These are phyloP conservation scores for Yarrowia hollandica DNA, from an alignment of 805 yeast genomes.

Conservation along the genomic window DNA sequence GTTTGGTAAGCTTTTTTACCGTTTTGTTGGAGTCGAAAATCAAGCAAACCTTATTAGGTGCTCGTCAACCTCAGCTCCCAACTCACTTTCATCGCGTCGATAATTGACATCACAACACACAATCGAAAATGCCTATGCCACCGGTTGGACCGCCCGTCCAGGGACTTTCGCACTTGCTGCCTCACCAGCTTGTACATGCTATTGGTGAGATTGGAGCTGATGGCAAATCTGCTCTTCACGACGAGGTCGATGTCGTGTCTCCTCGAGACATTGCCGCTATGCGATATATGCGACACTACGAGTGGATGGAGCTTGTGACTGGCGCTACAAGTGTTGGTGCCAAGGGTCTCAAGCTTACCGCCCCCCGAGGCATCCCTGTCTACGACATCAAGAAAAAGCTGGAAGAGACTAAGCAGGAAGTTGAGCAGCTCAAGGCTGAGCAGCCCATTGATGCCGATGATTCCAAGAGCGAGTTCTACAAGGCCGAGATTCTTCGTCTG, in stretches of 20 bases:
- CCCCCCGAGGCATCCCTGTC: constrained; percentile 32
- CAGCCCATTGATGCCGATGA: constrained; percentile 32
- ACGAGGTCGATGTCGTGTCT: constrained; percentile 46
- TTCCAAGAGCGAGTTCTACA: constrained; percentile 34
- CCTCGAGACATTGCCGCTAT: constrained; percentile 47
- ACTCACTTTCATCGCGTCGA: constrained; percentile 21
- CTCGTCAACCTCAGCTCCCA: not conserved
- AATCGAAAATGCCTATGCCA: constrained; percentile 5
- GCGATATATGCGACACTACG: constrained; percentile 47
- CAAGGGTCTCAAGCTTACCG: constrained; percentile 19
- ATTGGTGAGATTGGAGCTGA: constrained; percentile 37
- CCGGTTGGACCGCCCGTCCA: constrained; percentile 31
- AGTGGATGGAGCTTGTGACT: constrained; percentile 47
- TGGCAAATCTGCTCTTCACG: constrained; percentile 36
- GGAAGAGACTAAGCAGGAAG: constrained; percentile 35
- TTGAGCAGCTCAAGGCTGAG: constrained; percentile 36
- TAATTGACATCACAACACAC: constrained; percentile 16
- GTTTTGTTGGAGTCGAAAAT: too few relatives aligned
- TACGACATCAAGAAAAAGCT: constrained; percentile 33
- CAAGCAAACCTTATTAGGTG: not conserved
- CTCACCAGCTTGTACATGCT: constrained; percentile 28
- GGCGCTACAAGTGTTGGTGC: constrained; percentile 42
- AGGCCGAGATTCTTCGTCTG: constrained; percentile 35
- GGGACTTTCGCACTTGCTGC: constrained; percentile 35
- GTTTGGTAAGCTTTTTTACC: not conserved